Evolutionary conservation across 208 protist species (phyloP).

Genomic region (Acanthamoeba royreba): DNA sequence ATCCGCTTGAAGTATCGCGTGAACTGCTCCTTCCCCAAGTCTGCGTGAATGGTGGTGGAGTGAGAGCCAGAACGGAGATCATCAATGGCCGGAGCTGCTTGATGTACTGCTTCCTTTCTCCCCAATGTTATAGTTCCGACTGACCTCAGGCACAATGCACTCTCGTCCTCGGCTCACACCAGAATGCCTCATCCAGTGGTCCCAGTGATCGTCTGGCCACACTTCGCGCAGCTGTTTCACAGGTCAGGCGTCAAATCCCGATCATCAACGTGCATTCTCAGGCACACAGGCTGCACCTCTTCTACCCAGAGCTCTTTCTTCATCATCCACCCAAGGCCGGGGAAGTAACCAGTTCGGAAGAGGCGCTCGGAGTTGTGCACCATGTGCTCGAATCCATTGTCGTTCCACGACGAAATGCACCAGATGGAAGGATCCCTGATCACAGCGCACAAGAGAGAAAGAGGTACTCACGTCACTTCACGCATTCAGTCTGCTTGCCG

Average conservation of each 20-base stretch:
- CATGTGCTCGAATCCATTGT: conserved; percentile 68
- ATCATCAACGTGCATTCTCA: neutral
- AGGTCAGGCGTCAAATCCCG: no score
- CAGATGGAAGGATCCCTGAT: conserved; percentile 56
- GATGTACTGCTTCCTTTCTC: conserved; percentile 35
- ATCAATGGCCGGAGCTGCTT: no score
- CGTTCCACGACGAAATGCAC: conserved; percentile 76
- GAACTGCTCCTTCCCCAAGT: neutral
- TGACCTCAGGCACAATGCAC: conserved; percentile 51
- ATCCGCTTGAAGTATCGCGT: conserved; percentile 15
- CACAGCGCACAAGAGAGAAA: no score
- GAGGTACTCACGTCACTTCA: no score
- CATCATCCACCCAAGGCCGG: conserved; percentile 79
- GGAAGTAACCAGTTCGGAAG: conserved; percentile 62
- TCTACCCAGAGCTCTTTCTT: conserved; percentile 73
- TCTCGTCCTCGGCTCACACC: neutral
- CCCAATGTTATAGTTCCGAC: conserved; percentile 60
- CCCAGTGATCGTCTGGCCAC: conserved; percentile 79
- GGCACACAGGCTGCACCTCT: conserved; percentile 17
- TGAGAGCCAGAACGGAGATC: no score
- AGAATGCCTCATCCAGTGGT: conserved; percentile 77
- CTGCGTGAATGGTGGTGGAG: no score
- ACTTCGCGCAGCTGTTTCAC: neutral
- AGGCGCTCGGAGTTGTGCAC: neutral
- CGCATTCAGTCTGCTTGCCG: no score